Evolutionary conservation across 2,329 filamentous ascomycete genomes (phyloP).

Genomic region (Fusarium scirpi): DNA sequence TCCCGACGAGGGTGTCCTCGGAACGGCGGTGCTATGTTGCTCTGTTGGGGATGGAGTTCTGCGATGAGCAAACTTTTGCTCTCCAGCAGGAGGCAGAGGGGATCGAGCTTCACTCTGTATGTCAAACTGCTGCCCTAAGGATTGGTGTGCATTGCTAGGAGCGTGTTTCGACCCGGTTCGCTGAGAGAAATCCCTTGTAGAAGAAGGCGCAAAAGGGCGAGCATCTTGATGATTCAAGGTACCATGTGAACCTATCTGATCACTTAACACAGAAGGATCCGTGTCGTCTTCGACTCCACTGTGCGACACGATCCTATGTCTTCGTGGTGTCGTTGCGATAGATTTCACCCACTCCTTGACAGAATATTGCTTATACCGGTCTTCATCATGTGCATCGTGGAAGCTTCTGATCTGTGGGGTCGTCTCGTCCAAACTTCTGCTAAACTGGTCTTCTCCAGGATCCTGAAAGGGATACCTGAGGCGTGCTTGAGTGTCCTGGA

Average conservation of each 20-base stretch:
- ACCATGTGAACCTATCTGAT: not conserved
- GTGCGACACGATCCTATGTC: constrained; percentile 9
- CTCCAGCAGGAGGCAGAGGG: not conserved
- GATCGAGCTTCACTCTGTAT: constrained; percentile 12
- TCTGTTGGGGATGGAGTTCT: constrained; percentile 26
- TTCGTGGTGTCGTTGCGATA: constrained; percentile 22
- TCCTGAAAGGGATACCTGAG: constrained; percentile 12
- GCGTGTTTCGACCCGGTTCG: constrained; percentile 1
- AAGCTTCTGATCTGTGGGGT: constrained; percentile 12
- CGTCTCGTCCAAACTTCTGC: not conserved
- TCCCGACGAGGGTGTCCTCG: constrained; percentile 41
- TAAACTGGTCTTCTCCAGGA: not conserved
- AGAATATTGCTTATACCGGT: constrained; percentile 10
- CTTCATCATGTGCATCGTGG: not conserved
- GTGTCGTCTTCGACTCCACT: not conserved
- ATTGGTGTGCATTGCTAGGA: constrained; percentile 10
- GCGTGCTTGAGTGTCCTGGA: constrained; percentile 30
- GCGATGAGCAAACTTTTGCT: not conserved
- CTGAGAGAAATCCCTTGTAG: constrained; percentile 24
- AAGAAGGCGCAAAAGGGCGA: constrained; percentile 5
- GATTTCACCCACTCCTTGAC: constrained; percentile 25
- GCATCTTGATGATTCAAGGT: not conserved
- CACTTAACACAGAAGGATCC: not conserved
- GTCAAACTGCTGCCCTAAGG: constrained; percentile 28
- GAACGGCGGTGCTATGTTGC: constrained; percentile 1